These are phyloP conservation scores for Berberis thunbergii DNA, from an alignment of 164 flowering plant genomes.

Conservation along the genomic window DNA sequence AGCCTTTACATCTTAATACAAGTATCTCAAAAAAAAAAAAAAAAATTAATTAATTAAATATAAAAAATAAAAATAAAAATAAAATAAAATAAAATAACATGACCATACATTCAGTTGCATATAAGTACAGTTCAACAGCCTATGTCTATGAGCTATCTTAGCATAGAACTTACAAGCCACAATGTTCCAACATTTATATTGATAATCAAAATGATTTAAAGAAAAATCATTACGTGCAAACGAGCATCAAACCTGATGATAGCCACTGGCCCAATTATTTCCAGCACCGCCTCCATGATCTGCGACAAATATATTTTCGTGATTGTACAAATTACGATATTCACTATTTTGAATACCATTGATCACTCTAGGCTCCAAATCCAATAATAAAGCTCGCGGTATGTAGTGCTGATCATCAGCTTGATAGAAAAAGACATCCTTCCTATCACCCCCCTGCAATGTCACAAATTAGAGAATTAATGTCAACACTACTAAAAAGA, in stretches of 20 bases:
- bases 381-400: conserved; percentile 87
- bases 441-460: conserved; percentile 94
- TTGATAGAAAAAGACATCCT: conserved; percentile 99
- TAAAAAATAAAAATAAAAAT: too few relatives aligned
- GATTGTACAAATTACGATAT: conserved; percentile 90
- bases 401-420: conserved; percentile 99
- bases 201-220: not conserved
- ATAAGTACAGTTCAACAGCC: not conserved
- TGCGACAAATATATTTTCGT: conserved; percentile 83
- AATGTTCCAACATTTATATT: not conserved
- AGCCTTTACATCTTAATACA: too few relatives aligned
- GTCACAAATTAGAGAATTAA: conserved; percentile 1
- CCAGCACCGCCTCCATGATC: conserved; percentile 99
- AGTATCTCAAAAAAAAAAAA: too few relatives aligned
- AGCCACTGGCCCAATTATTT: conserved; percentile 99
- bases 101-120: too few relatives aligned
- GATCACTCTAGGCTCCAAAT: conserved; percentile 95
- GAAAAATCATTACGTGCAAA: not conserved
- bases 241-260: conserved; percentile 41
- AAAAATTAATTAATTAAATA: too few relatives aligned
- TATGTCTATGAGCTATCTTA: not conserved
- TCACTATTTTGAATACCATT: conserved; percentile 96
- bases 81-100: too few relatives aligned
- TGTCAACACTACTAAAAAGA: not conserved
- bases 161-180: not conserved